Base-by-base conservation (phyloP, 148 eudicot genomes). In the Pouteria glomerata region DNA sequence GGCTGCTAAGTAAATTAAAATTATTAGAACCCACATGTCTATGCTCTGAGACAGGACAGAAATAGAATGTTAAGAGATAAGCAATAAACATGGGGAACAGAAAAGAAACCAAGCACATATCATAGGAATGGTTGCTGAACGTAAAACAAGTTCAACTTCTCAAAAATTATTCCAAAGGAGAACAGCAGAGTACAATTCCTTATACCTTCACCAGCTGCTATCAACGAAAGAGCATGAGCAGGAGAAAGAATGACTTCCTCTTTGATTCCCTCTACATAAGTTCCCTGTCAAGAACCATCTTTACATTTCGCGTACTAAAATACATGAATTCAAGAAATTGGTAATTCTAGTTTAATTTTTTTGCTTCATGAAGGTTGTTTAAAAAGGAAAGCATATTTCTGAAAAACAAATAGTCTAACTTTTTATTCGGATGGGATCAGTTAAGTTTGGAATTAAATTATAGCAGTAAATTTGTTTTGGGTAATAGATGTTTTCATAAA, bases 11-110 rank as follows among this genome's bases (percentile, higher is more conserved):
- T 63, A 90, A 69, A 70, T 90, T 90, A 76, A 84, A 86, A 71
- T 90, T 90, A 83, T 88, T 90, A 18, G 90, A 90, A 70, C 96
- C 96, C 62, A 90, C 96, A 78, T 90, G 96, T 68, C 96, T 80
- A 71, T 88, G 92, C 69, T 83, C 96, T 90, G 88, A 75, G 39
- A 65, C 35, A 65, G 45, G 0, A 42, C 53, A 65, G 13, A 65
- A 65, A 45, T 63, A 30, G 27, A 23, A 27, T 3, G 53, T 65
- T 65, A 65, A 44, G 11, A 3, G 12, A 45, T 26, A 65, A 16
- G 69, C 69, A 65, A 44, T 29, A 19, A 29, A 26, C 30, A 65
- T 26, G n/a, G 23, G n/a, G 34, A 42, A 45, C 31, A 21, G 1
- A 16, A 63, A 63, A n/a, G 30, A 12, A 65, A 42, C 69, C 50